Percentiles rank a stretch among this genome's conserved stretches.
Conservation (phyloP, 2,329 filamentous ascomycete genomes). For the Clarireedia paspali region DNA sequence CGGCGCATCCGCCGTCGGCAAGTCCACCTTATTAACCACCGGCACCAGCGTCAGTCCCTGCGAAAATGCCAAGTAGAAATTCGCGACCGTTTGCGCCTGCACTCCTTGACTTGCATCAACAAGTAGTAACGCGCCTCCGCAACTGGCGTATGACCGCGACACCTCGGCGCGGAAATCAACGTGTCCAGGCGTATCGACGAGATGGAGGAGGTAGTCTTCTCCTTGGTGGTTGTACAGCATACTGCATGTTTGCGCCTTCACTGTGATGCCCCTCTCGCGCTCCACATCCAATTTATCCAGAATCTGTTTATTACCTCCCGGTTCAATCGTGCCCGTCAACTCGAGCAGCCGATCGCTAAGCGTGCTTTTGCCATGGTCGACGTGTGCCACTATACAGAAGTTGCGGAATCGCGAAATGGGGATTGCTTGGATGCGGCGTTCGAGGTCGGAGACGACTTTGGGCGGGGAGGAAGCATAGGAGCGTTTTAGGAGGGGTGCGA, state of each 20-base stretch:
- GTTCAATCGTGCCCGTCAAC: constrained; percentile 84
- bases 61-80: constrained; percentile 95
- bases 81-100: constrained; percentile 95
- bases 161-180: constrained; percentile 98
- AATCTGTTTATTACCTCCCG: constrained; percentile 87
- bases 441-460: constrained; percentile 37
- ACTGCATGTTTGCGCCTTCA: constrained; percentile 96
- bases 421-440: constrained; percentile 61
- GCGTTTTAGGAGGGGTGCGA: constrained; percentile 18
- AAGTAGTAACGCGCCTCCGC: constrained; percentile 82
- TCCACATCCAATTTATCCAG: constrained; percentile 97
- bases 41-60: constrained; percentile 82
- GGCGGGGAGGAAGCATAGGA: constrained; percentile 20
- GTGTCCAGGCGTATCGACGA: constrained; percentile 95
- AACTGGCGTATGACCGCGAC: constrained; percentile 90
- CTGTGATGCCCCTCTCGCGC: constrained; percentile 90
- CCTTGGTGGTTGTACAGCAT: constrained; percentile 91
- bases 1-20: constrained; percentile 80
- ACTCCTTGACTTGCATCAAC: constrained; percentile 96
- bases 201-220: constrained; percentile 83
- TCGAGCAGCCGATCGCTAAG: constrained; percentile 88
- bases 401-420: constrained; percentile 79
- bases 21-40: constrained; percentile 94
- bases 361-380: constrained; percentile 97
- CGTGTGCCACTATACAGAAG: constrained; percentile 97